Conservation (phyloP, 441 rosid species). For the Kokia cookei region DNA sequence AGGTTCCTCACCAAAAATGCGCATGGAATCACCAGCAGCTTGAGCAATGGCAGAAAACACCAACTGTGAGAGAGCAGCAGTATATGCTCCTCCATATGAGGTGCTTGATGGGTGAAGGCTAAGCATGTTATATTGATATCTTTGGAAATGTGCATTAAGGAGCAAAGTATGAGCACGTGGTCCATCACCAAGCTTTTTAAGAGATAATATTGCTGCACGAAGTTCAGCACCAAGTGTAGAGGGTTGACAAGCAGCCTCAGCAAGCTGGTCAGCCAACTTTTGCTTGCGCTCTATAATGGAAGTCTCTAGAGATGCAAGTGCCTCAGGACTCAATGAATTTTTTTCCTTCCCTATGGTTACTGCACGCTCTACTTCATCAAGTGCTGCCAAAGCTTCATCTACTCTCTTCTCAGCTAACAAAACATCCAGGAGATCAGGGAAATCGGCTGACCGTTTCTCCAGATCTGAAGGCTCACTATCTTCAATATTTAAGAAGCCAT, state of each 20-base stretch:
- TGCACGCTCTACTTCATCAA: slow-evolving; percentile 78
- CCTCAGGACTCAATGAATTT: slow-evolving; percentile 38
- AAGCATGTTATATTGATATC: slow-evolving; percentile 86
- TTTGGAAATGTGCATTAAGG: slow-evolving; percentile 77
- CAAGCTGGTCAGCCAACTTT: slow-evolving; percentile 93
- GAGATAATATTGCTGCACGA: slow-evolving; percentile 81
- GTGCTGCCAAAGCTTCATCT: slow-evolving; percentile 59
- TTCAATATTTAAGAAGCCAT: slow-evolving; percentile 15
- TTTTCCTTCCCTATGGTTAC: slow-evolving; percentile 61
- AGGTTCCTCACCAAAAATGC: slow-evolving; percentile 80
- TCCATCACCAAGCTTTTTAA: slow-evolving; percentile 97
- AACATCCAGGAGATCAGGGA: slow-evolving; percentile 88
- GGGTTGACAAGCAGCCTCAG: slow-evolving; percentile 93
- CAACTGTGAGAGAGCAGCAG: slow-evolving; percentile 95
- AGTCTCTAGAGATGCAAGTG: slow-evolving; percentile 50
- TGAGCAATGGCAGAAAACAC: slow-evolving; percentile 94
- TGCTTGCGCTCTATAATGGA: slow-evolving; percentile 67
- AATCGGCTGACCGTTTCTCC: slow-evolving; percentile 79
- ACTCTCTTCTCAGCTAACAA: slow-evolving; percentile 50
- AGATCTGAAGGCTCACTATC: slow-evolving; percentile 54
- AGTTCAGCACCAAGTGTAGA: slow-evolving; percentile 31
- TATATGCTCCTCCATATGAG: slow-evolving; percentile 97
- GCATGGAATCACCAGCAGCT: slow-evolving; percentile 83
- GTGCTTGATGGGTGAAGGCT: slow-evolving; percentile 94
- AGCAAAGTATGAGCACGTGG: slow-evolving; percentile 93